Conservation (phyloP, 2,329 filamentous ascomycete genomes). For the Sporothrix variecibatus region DNA sequence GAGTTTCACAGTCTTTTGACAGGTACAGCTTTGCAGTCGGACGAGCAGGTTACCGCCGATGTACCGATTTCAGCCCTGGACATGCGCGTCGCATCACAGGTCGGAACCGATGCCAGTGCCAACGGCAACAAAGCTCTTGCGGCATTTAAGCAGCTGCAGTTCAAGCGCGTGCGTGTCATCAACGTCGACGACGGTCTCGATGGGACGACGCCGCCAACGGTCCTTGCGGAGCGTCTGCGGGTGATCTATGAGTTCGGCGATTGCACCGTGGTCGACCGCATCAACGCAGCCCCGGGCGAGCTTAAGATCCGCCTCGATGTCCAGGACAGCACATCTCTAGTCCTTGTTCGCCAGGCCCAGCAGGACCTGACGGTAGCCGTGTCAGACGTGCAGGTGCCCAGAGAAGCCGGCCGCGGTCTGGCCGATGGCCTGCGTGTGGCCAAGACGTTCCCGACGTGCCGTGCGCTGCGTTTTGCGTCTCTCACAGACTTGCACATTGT, state of each 20-base stretch:
- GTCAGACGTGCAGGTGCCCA: conserved; percentile 64
- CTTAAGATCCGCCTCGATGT: conserved; percentile 67
- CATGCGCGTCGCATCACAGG: conserved; percentile 45
- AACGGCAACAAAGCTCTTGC: conserved; percentile 53
- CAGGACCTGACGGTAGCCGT: conserved; percentile 76
- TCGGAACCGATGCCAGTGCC: conserved; percentile 47
- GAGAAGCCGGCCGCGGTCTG: conserved; percentile 64
- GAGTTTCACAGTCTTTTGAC: conserved; percentile 72
- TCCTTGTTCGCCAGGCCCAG: conserved; percentile 71
- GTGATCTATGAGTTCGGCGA: conserved; percentile 74
- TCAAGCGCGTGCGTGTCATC: conserved; percentile 70
- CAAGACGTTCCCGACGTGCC: conserved; percentile 62
- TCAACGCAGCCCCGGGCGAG: conserved; percentile 79
- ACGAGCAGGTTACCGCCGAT: conserved; percentile 72
- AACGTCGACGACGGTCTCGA: conserved; percentile 68
- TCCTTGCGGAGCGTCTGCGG: conserved; percentile 75
- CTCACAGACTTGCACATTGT: conserved; percentile 74
- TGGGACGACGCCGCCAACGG: conserved; percentile 60
- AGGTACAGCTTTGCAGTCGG: conserved; percentile 66
- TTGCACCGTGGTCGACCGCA: conserved; percentile 77
- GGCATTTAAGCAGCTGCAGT: conserved; percentile 56
- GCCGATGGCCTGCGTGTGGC: conserved; percentile 63
- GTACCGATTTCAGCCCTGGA: conserved; percentile 63
- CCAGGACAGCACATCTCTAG: conserved; percentile 61
- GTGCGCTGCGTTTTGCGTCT: conserved; percentile 69